Base-by-base conservation (phyloP, 164 flowering plant species). In the Chloranthus sessilifolius region DNA sequence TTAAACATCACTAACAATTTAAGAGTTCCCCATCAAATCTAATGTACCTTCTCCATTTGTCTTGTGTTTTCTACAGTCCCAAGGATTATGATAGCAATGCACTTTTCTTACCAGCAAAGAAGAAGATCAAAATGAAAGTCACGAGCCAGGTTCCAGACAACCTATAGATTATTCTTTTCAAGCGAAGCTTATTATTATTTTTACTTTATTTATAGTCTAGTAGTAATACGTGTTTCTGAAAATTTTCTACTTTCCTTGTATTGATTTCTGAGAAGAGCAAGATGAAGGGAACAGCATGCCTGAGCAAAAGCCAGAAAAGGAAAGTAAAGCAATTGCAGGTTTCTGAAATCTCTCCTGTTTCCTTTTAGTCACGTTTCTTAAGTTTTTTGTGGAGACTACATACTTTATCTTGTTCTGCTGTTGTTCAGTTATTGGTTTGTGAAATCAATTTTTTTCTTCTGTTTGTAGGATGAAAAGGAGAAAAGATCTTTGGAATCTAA, bases 321-420 rank as follows among this genome's bases (percentile, higher is more conserved):
- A 89, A 82, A 73, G 48, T 86, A 66, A 77, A 73, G 71, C 77
- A 84, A 67, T 50, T 89, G 53, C 81, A 83, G 91, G 90, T 84
- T 33, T 17, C 64, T 54, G 25, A 22, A 15, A 16, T 30, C 12
- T 19, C 24, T 2, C 24, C 50, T 22, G 12, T 11, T 24, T 39
- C 22, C 42, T 9, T 11, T 8, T 19, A 16, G 44, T 7, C 19
- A 39, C 4, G 28, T 37, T 27, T 50, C 25, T 35, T 2, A 19
- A 7, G 30, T 29, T 7, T 2, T 25, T 21, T 1, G n/a, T n/a
- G n/a, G n/a, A 50, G 12, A n/a, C 5, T 16, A 5, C 23, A 29
- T 7, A 7, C 17, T 15, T 31, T 29, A 4, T 29, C 36, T 17
- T 19, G 15, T 44, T 29, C 11, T 21, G 46, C n/a, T 12, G 14